Evolutionary conservation across 2,329 filamentous ascomycete genomes (phyloP), one percentile per base, ranked within the genome.

Genomic region (Penicillium sp.): DNA sequence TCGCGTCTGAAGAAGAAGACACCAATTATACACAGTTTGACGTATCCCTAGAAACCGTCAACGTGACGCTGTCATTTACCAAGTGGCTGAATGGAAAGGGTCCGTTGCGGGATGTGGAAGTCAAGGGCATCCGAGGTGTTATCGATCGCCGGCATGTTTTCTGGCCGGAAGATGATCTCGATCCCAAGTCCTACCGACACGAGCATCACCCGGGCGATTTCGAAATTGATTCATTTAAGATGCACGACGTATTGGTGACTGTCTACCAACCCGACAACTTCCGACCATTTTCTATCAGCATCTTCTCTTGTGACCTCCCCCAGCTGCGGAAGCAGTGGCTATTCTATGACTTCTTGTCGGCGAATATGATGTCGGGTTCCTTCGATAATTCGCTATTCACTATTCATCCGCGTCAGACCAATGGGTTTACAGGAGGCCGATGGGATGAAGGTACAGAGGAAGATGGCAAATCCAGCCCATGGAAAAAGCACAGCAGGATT

Each of bases 41-140:
- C 69, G 81, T 99, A 16, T 96, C 92, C 0, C 91, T 99, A 57
- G 91, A 95, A 61, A 96, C 91, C 0, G 91, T 99, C 60, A 96
- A 99, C 69, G 93, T 99, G 43, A 98, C 93, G 0, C 75, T 99
- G 26, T 99, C 95, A 0, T 98, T 99, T 66, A 83, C 92, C n/a
- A 98, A 97, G 72, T 99, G 95, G 95, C 96, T 96, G 86, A 98
- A 96, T 66, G 93, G 95, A 22, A 97, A 93, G 74, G 95, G 95
- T 0, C 82, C 96, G 6, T 79, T 99, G 9, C 88, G 90, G 66
- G 91, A 98, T 71, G 95, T 99, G 43, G 92, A 97, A 70, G 88
- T 99, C 52, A 95, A 92, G 70, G 95, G 95, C 4, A 90, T 99
- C 29, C 86, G 95, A 58, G 95, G 95, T 22, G 91, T 98, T 5